Percentiles rank a stretch among this genome's conserved stretches.
phyloP scores from a whole-genome alignment of 1,139 yeast genomes.

The Scheffersomyces parashehatae region DNA sequence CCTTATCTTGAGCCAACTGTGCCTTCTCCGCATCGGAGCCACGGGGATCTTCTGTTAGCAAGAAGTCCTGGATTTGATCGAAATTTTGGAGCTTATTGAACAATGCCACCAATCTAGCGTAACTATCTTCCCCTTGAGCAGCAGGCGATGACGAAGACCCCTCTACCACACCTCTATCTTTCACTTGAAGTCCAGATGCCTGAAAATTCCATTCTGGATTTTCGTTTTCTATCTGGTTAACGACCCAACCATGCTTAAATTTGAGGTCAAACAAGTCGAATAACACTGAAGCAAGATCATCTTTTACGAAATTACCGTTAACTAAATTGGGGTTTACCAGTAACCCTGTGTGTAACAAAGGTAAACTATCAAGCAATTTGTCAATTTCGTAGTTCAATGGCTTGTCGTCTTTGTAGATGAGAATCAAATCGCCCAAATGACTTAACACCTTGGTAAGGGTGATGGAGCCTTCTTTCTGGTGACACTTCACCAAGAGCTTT shows the following conservation, averaged over 20 bases:
- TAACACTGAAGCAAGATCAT: constrained; percentile 34
- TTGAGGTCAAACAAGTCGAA: constrained; percentile 41
- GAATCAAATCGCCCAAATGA: constrained; percentile 47
- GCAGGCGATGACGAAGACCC: too few relatives aligned
- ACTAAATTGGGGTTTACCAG: constrained; percentile 68
- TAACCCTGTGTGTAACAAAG: constrained; percentile 70
- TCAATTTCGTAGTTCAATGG: constrained; percentile 24
- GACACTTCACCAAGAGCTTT: constrained; percentile 21
- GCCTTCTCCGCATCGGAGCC: constrained; percentile 5
- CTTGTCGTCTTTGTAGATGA: constrained; percentile 22
- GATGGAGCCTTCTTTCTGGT: constrained; percentile 21
- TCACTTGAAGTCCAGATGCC: too few relatives aligned
- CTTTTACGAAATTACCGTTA: constrained; percentile 58
- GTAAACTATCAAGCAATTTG: constrained; percentile 51
- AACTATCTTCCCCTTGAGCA: constrained; percentile 13
- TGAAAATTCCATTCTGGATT: constrained; percentile 12
- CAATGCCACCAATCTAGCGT: constrained; percentile 19
- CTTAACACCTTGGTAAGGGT: constrained; percentile 36
- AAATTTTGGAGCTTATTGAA: constrained; percentile 36
- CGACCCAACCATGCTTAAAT: constrained; percentile 55
- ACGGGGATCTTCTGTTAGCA: constrained; percentile 17
- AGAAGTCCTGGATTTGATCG: constrained; percentile 47
- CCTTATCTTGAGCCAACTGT: constrained; percentile 14
- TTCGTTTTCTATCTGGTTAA: constrained; percentile 25
- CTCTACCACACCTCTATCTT: too few relatives aligned